phyloP scores from a whole-genome alignment of 2,329 filamentous ascomycete species.

The Clarireedia paspali region DNA sequence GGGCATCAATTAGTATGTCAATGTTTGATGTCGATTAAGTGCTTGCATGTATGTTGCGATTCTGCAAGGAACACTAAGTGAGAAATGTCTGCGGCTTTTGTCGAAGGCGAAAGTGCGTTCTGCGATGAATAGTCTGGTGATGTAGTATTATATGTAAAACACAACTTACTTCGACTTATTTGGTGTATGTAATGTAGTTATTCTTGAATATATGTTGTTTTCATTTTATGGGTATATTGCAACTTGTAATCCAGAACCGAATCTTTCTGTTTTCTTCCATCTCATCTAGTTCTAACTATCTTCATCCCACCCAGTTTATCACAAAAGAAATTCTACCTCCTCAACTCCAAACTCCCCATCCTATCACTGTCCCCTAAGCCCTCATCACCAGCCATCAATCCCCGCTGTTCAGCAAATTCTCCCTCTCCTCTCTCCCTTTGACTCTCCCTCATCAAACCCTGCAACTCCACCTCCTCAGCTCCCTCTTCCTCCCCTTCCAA shows the following conservation, averaged over 20 bases:
- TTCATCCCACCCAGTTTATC: not conserved
- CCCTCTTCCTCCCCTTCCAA: not conserved
- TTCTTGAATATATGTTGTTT: not conserved
- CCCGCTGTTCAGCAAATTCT: not conserved
- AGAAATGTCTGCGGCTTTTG: no score
- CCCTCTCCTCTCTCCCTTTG: constrained; percentile 1
- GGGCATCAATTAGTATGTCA: no score
- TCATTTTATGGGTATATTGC: not conserved
- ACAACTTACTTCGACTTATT: no score
- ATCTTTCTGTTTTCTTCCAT: not conserved
- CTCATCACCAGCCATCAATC: not conserved
- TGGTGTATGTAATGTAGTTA: no score
- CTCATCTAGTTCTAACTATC: not conserved
- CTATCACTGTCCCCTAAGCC: not conserved
- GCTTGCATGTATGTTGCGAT: no score
- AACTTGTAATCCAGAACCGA: not conserved
- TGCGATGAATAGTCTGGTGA: no score
- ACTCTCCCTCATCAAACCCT: not conserved
- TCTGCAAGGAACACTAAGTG: no score
- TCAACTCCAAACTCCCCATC: not conserved
- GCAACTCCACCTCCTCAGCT: constrained; percentile 1
- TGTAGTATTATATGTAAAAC: no score
- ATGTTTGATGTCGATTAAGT: no score
- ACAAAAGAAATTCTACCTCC: not conserved
- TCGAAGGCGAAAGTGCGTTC: no score